A percentile compares a stretch with the other conserved stretches of the same genome.
These are phyloP conservation scores for Malus hybrid DNA, from an alignment of 331 rosid genomes.

Conservation along the genomic window DNA sequence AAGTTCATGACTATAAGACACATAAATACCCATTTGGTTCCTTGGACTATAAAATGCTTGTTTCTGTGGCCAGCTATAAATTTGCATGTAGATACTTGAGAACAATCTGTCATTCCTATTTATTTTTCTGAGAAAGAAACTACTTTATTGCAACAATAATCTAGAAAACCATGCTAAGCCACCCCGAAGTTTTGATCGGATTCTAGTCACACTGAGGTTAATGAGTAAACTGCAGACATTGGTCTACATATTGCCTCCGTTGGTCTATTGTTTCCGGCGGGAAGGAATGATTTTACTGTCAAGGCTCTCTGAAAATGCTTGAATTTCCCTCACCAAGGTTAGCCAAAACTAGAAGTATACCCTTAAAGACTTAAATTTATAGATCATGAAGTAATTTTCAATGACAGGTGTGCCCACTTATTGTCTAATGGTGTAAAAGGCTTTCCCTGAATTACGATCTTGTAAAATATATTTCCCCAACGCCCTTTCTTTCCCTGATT, in stretches of 20 bases:
- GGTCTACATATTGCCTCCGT: neutral
- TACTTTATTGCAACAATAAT: neutral
- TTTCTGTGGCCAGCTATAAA: neutral
- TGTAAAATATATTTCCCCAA: neutral
- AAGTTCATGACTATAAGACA: slow-evolving; percentile 11
- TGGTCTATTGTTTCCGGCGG: neutral
- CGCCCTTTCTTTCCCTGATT: neutral
- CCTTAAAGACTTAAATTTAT: neutral
- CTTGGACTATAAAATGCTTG: neutral
- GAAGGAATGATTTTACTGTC: neutral
- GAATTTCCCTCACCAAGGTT: neutral
- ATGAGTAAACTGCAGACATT: neutral
- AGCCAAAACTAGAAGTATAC: neutral
- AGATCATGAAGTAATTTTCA: neutral
- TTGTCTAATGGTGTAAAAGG: neutral
- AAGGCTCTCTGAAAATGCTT: neutral
- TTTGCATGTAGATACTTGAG: neutral
- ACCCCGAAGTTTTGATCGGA: neutral
- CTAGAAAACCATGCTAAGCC: neutral
- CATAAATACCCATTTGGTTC: neutral
- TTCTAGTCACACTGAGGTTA: neutral
- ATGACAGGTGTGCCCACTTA: neutral
- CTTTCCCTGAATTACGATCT: neutral
- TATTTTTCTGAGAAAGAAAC: neutral
- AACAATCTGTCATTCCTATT: neutral